Evolutionary conservation across 805 yeast genomes (phyloP), one percentile per base, ranked within the genome.

Genomic region (Starmerella floris): DNA sequence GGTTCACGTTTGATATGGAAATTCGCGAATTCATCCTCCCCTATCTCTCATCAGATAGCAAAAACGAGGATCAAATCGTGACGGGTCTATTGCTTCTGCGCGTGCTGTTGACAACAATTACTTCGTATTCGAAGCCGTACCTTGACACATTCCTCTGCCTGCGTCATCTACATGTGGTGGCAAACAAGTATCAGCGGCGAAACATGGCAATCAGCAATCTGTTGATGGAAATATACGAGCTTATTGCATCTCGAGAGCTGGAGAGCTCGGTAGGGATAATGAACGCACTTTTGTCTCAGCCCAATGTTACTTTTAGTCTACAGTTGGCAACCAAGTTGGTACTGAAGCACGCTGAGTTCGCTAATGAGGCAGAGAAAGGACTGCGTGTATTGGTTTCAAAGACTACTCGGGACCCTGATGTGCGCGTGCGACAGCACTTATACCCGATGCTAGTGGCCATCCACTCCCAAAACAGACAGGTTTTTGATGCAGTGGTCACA

Each of bases 341-440:
- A 2, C 30, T 30, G 5, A 19, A 11, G 8, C 11, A 23, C 30
- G 15, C 42, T 10, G 37, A 23, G 4, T 13, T 46, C 25, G 32
- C 23, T 3, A 30, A 10, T 8, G 46, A 37, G 16, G 39, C 16
- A 10, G 37, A 30, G 3, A 19, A 19, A 4, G 35, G 30, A 6
- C 26, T 46, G 3, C 25, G 22, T 16, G 23, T 22, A 10, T 16
- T 43, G 10, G 40, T 43, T 28, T 3, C 27, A 30, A 5, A 5
- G 25, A 42, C 39, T 4, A 19, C 37, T n/a, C 25, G 22, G 10
- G 40, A 46, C 40, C 31, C 36, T 15, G 56, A 55, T 33, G 50
- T 52, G 15, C 32, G 35, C 4, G 57, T 59, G n/a, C 53, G 62
- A 17, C 48, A 54, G 37, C 56, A 55, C 30, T 51, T 56, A 2